phyloP scores from a whole-genome alignment of 805 yeast species.

The Candida odintsovae region DNA sequence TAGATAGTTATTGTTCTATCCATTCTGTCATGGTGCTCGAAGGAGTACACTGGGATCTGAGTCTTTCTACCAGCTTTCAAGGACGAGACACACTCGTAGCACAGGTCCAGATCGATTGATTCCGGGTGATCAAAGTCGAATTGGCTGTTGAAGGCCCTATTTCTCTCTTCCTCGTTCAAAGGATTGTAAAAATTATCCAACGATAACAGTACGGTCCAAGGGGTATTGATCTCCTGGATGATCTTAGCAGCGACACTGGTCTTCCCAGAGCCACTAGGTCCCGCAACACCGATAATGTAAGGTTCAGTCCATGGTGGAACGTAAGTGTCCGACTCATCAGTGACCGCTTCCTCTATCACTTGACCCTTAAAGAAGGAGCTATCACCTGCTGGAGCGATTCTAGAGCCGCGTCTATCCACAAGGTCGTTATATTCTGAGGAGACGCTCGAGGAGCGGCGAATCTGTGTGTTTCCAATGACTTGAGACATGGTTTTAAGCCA shows the following conservation, averaged over 20 bases:
- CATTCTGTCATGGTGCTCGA: constrained; percentile 52
- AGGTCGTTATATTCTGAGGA: not conserved
- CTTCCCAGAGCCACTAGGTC: constrained; percentile 87
- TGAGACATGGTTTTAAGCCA: not conserved
- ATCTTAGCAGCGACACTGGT: constrained; percentile 85
- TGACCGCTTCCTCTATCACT: not conserved
- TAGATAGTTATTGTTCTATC: constrained; percentile 68
- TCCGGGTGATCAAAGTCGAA: constrained; percentile 85
- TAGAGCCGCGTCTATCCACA: constrained; percentile 7
- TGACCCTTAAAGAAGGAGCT: constrained; percentile 10
- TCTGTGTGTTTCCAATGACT: not conserved
- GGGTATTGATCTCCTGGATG: constrained; percentile 72
- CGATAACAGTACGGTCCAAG: constrained; percentile 90
- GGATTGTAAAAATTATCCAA: constrained; percentile 90
- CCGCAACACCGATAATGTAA: constrained; percentile 82
- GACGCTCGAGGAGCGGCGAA: not conserved
- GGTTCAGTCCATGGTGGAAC: constrained; percentile 89
- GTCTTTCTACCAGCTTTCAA: constrained; percentile 68
- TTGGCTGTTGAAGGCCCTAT: constrained; percentile 59
- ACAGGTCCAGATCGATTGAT: constrained; percentile 74
- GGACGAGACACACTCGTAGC: constrained; percentile 55
- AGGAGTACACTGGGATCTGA: constrained; percentile 66
- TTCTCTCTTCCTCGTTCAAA: constrained; percentile 52
- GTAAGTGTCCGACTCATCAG: constrained; percentile 27
- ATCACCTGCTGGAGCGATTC: constrained; percentile 11